These are phyloP conservation scores for Backusella circina DNA, from an alignment of 192 early-diverging fungal genomes.

Conservation along the genomic window DNA sequence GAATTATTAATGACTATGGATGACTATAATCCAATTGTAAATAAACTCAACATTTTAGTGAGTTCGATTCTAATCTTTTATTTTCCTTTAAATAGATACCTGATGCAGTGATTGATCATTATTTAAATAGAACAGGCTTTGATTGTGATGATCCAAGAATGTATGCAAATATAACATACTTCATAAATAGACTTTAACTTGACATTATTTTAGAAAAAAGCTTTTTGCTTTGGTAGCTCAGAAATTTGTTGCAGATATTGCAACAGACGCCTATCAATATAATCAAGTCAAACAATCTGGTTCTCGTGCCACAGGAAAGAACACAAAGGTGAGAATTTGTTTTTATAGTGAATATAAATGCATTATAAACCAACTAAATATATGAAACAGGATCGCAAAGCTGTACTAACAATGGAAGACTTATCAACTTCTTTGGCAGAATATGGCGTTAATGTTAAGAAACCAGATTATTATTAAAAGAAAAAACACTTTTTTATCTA, in stretches of 20 bases:
- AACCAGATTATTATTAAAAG: conserved; percentile 88
- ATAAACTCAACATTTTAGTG: background rate
- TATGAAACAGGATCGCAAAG: conserved; percentile 66
- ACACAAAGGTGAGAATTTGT: conserved; percentile 4
- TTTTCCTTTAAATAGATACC: conserved; percentile 59
- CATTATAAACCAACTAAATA: background rate
- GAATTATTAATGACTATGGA: conserved; percentile 89
- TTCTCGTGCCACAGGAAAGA: conserved; percentile 33
- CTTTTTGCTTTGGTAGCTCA: conserved; percentile 78
- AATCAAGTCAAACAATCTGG: conserved; percentile 71
- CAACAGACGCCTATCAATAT: conserved; percentile 82
- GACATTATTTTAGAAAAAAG: conserved; percentile 54
- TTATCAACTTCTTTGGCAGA: conserved; percentile 83
- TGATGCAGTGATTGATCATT: conserved; percentile 93
- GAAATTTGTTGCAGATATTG: conserved; percentile 85
- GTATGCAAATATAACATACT: too few relatives aligned
- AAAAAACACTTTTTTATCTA: too few relatives aligned
- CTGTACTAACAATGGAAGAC: conserved; percentile 91
- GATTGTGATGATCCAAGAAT: conserved; percentile 75
- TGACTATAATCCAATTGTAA: conserved; percentile 75
- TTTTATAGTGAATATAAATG: background rate
- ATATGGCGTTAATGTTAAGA: conserved; percentile 93
- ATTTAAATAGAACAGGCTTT: conserved; percentile 72
- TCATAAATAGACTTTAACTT: background rate
- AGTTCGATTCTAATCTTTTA: background rate